A percentile compares a stretch with the other conserved stretches of the same genome.
phyloP scores from a whole-genome alignment of 2,329 filamentous ascomycete species.

The Pyrenochaeta sp. region DNA sequence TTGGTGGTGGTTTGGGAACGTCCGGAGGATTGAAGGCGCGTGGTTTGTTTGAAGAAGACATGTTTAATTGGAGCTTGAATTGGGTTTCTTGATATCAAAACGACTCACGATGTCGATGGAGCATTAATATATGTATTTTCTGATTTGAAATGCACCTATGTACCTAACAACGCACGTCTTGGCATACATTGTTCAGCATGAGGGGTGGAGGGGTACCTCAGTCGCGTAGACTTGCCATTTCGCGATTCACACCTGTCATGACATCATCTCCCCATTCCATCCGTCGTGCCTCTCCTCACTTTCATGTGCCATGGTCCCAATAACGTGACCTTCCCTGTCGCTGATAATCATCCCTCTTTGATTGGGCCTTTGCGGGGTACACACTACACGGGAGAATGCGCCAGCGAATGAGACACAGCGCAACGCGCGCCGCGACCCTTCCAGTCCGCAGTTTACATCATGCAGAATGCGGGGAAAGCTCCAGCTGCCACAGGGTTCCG shows the following conservation, averaged over 20 bases:
- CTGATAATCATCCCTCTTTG: conserved; percentile 7
- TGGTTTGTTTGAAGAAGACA: conserved; percentile 32
- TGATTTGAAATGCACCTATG: too few relatives aligned
- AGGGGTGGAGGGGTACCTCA: too few relatives aligned
- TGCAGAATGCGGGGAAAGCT: conserved; percentile 35
- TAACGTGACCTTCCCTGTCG: not conserved
- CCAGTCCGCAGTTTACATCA: conserved; percentile 7
- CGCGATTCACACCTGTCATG: too few relatives aligned
- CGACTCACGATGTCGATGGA: too few relatives aligned
- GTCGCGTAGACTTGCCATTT: too few relatives aligned
- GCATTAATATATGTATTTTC: too few relatives aligned
- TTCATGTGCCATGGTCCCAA: too few relatives aligned
- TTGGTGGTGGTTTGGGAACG: conserved; percentile 35
- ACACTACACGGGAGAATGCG: not conserved
- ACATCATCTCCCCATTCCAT: conserved; percentile 9
- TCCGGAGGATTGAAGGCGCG: conserved; percentile 37
- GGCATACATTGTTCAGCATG: too few relatives aligned
- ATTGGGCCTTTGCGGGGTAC: conserved; percentile 7
- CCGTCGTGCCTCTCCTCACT: too few relatives aligned
- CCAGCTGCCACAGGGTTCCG: conserved; percentile 11
- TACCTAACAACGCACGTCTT: too few relatives aligned
- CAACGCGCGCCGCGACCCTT: conserved; percentile 1
- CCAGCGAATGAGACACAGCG: conserved; percentile 9
- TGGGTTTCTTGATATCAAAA: too few relatives aligned
- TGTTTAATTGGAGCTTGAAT: too few relatives aligned